Percentiles rank a stretch among this genome's conserved stretches.
Conservation (phyloP, 306 rosid species). For the Bauhinia variegata region DNA sequence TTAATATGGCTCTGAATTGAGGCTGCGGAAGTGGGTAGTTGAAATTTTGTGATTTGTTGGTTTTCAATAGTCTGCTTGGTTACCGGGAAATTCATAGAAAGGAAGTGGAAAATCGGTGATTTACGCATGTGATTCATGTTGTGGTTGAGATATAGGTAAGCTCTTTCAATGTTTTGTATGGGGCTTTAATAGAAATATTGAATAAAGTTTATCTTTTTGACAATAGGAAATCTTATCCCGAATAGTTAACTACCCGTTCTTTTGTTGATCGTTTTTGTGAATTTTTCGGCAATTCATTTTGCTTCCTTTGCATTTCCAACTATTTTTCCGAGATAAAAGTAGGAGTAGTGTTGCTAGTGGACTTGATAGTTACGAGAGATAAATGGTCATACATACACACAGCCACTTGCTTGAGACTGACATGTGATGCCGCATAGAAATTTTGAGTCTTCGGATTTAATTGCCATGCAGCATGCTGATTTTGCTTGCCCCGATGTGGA, state of each 20-base stretch:
- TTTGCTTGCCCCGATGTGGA: too few relatives aligned
- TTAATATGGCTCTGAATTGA: constrained; percentile 1
- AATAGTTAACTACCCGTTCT: constrained; percentile 1
- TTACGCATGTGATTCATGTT: constrained; percentile 1
- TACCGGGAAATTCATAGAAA: constrained; percentile 23
- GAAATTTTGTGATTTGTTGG: not conserved
- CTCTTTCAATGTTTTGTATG: not conserved
- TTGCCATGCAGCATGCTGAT: too few relatives aligned
- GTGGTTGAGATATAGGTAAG: constrained; percentile 1
- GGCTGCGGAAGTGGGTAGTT: constrained; percentile 12
- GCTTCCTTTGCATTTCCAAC: not conserved
- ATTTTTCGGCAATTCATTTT: too few relatives aligned
- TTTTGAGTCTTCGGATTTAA: too few relatives aligned
- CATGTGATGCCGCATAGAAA: not conserved
- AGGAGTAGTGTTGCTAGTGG: too few relatives aligned
- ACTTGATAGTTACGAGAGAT: too few relatives aligned
- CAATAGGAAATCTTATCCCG: not conserved
- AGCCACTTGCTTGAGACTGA: too few relatives aligned
- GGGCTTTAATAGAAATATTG: constrained; percentile 21
- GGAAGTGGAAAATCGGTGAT: constrained; percentile 15
- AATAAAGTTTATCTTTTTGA: constrained; percentile 16
- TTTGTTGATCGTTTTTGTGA: not conserved
- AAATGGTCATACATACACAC: not conserved
- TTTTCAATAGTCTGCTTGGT: not conserved
- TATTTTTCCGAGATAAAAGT: too few relatives aligned